Base-by-base conservation (phyloP, 2,329 filamentous ascomycete species). In the Claviceps humidiphila region DNA sequence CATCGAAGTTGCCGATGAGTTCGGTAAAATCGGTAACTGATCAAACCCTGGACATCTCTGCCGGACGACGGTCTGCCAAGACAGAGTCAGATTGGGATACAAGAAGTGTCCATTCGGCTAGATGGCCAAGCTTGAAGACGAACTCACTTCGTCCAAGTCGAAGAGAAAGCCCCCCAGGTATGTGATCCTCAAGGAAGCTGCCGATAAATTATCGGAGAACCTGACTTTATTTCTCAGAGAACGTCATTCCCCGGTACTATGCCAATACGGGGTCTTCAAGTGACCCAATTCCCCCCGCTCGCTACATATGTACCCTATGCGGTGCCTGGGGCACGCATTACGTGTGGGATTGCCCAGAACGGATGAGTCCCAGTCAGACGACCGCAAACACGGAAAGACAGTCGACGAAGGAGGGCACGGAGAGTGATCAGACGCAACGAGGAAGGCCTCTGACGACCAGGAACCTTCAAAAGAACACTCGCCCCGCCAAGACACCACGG, bases 251-350 rank as follows among this genome's bases (percentile, higher is more conserved):
- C 30, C 26, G 38, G 14, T 39, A 20, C 30, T 41, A 34, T 40
- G 13, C 22, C 20, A 48, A 16, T 4, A 26, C 20, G 14, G 39
- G 17, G 17, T 9, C 41, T 8, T 41, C 45, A 11, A 24, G 37
- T n/a, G 37, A 52, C 24, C 14, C 20, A 20, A 30, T 43, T 17
- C 50, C 43, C 5, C 53, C 47, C 5, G 41, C 24, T 20, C 50
- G 46, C n/a, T 54, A 51, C 22, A 46, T 51, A 17, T 54, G 52
- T 41, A 30, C 16, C 7, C 34, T 54, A 34, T 54, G 52, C 22
- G 49, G 49, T 34, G 16, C 26, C 5, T 45, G 17, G 11, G 52
- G 49, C 7, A 20, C 5, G 5, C 52, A 54, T 24, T 49, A n/a
- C 37, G 52, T 51, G 5, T 54, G 49, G 52, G 22, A 51, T 16